Percentiles rank a stretch among this genome's conserved stretches.
phyloP scores from a whole-genome alignment of 495 filamentous ascomycete species.

The Aspergillus bertholletiae region DNA sequence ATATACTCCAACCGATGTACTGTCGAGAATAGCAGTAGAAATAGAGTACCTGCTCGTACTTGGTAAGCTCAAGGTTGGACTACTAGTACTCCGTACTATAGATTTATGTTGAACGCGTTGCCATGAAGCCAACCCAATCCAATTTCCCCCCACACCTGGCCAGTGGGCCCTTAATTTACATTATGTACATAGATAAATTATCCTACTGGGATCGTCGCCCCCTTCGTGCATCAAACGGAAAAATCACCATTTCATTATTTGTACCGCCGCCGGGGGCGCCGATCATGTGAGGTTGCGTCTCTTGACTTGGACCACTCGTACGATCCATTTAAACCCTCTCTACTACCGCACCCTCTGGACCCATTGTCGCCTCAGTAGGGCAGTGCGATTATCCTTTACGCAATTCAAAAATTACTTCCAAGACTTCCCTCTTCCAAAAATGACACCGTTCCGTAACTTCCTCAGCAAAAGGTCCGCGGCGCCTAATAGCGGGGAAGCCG shows the following conservation, averaged over 20 bases:
- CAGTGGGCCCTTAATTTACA: not conserved
- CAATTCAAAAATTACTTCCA: not conserved
- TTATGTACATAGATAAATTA: slow-evolving; percentile 2
- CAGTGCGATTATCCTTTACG: slow-evolving; percentile 2
- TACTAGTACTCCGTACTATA: not conserved
- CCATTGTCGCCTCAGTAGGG: not conserved
- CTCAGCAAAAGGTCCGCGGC: slow-evolving; percentile 58
- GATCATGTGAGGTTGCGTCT: slow-evolving; percentile 25
- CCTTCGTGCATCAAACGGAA: slow-evolving; percentile 5
- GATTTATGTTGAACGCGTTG: not conserved
- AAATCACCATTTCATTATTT: slow-evolving; percentile 16
- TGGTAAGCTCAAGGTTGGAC: too few relatives aligned
- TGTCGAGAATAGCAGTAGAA: too few relatives aligned
- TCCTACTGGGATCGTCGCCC: not conserved
- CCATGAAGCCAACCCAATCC: not conserved
- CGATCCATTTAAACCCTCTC: not conserved
- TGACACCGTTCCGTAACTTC: slow-evolving; percentile 75
- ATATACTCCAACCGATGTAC: too few relatives aligned
- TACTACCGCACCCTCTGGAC: not conserved
- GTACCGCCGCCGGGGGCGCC: slow-evolving; percentile 16
- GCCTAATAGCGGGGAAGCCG: slow-evolving; percentile 39
- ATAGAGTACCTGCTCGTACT: too few relatives aligned
- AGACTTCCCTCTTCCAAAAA: slow-evolving; percentile 24
- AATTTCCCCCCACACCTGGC: not conserved
- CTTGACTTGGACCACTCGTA: slow-evolving; percentile 11